Evolutionary conservation across 2,329 filamentous ascomycete genomes (phyloP).

Genomic region (Fusarium torulosum): DNA sequence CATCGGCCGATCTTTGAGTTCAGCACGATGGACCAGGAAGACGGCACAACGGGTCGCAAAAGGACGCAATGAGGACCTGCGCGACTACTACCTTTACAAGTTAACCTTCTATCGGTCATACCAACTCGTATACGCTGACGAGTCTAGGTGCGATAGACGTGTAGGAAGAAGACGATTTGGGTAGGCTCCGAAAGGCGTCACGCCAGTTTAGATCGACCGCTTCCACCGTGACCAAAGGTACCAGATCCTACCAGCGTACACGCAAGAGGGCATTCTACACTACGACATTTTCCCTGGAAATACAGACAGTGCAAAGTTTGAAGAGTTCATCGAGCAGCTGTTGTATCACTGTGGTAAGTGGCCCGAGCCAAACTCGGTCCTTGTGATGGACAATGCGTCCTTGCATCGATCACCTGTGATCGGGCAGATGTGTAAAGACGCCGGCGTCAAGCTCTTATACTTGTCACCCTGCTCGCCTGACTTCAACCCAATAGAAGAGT

Average conservation of each 20-base stretch:
- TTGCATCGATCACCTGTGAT: conserved; percentile 48
- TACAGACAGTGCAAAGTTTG: conserved; percentile 32
- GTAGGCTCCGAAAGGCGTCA: conserved; percentile 17
- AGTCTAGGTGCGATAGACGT: conserved; percentile 12
- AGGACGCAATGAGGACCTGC: conserved; percentile 9
- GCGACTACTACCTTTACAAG: conserved; percentile 16
- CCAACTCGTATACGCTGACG: conserved; percentile 9
- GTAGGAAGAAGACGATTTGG: background rate
- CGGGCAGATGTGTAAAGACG: conserved; percentile 44
- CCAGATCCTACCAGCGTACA: conserved; percentile 49
- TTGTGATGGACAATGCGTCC: conserved; percentile 54
- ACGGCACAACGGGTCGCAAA: conserved; percentile 1
- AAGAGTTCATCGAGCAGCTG: conserved; percentile 51
- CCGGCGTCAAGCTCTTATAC: conserved; percentile 33
- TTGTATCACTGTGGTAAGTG: conserved; percentile 50
- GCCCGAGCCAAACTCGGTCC: conserved; percentile 46
- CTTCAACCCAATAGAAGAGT: conserved; percentile 45
- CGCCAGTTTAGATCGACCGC: conserved; percentile 8
- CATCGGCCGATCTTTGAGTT: conserved; percentile 5
- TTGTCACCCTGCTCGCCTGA: conserved; percentile 41
- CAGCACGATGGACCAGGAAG: conserved; percentile 7
- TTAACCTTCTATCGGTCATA: conserved; percentile 5
- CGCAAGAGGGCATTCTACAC: conserved; percentile 42
- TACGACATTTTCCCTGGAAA: conserved; percentile 45
- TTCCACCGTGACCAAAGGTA: conserved; percentile 41